Percentiles rank a stretch among this genome's conserved stretches.
Conservation (phyloP, 495 filamentous ascomycete species). For the Penicillium waksmanii region DNA sequence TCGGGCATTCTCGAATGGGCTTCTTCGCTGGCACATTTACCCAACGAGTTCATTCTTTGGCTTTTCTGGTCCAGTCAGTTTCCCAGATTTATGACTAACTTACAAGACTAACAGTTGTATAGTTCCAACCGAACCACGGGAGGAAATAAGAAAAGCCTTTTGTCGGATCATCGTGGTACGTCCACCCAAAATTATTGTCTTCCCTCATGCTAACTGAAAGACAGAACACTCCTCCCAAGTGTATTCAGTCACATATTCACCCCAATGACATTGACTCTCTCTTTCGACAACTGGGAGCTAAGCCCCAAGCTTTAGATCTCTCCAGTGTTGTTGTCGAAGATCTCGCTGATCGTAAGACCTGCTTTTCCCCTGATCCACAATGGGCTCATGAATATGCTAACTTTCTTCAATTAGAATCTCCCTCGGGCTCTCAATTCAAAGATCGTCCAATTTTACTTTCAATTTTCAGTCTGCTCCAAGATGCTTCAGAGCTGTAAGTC, state of each 20-base stretch:
- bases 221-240: constrained; percentile 27
- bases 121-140: constrained; percentile 63
- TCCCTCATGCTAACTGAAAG: constrained; percentile 6
- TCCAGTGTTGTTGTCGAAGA: constrained; percentile 32
- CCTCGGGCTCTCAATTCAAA: constrained; percentile 7
- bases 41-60: constrained; percentile 76
- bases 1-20: constrained; percentile 69
- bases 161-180: constrained; percentile 53
- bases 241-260: constrained; percentile 32
- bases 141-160: constrained; percentile 69
- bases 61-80: constrained; percentile 61
- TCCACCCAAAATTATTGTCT: neutral
- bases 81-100: neutral
- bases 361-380: neutral
- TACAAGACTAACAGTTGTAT: neutral
- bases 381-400: constrained; percentile 3
- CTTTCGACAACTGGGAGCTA: constrained; percentile 40
- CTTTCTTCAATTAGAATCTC: constrained; percentile 1
- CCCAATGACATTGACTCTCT: constrained; percentile 38
- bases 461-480: constrained; percentile 36
- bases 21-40: constrained; percentile 55
- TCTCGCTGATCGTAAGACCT: constrained; percentile 25
- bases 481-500: constrained; percentile 35
- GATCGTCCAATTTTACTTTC: constrained; percentile 22
- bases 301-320: constrained; percentile 32